A percentile compares a stretch with the other conserved stretches of the same genome.
Evolutionary conservation across 2,329 filamentous ascomycete species (phyloP).

Genomic region (Trichoderma aggressivum): DNA sequence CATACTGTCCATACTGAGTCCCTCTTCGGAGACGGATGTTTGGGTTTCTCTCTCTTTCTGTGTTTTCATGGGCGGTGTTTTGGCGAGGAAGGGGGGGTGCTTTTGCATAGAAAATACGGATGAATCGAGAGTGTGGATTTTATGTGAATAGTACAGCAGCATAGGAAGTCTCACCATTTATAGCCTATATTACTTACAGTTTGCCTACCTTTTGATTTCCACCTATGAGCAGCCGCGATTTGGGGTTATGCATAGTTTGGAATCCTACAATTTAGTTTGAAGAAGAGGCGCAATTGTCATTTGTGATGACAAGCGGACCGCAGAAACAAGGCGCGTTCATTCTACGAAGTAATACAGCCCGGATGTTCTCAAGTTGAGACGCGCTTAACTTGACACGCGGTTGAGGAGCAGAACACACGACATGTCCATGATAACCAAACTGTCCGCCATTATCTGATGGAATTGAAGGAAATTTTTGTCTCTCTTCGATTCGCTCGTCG

Average conservation of each 20-base stretch:
- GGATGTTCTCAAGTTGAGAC: background rate
- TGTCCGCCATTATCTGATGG: background rate
- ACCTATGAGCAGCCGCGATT: background rate
- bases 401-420: background rate
- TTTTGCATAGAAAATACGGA: constrained; percentile 9
- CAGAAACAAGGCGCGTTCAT: background rate
- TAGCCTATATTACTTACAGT: constrained; percentile 2
- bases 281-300: background rate
- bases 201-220: background rate
- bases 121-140: background rate
- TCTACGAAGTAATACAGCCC: background rate
- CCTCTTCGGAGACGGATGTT: background rate
- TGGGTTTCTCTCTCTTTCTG: background rate
- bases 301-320: background rate
- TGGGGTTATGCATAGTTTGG: background rate
- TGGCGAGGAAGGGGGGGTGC: background rate
- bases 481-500: background rate
- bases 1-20: background rate
- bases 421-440: background rate
- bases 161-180: background rate
- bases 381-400: background rate
- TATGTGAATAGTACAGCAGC: background rate
- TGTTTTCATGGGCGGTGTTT: constrained; percentile 9
- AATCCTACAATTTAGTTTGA: background rate
- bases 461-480: background rate